A percentile compares a stretch with the other conserved stretches of the same genome.
phyloP scores from a whole-genome alignment of 1,284 basidiomycete genomes.

The Bondarzewia mesenterica region DNA sequence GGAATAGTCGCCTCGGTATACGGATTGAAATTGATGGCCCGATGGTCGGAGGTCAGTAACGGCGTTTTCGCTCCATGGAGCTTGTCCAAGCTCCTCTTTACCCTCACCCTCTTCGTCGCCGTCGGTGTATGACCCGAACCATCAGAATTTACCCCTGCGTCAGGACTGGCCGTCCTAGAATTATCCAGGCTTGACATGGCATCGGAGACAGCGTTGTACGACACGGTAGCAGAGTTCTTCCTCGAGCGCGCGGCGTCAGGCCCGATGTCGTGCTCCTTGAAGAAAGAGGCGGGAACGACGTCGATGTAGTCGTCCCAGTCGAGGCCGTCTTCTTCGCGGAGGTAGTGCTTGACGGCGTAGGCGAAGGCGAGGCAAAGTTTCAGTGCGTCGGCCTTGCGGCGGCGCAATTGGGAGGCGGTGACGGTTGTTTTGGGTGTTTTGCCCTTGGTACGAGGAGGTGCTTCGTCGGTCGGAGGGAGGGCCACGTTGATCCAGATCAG shows the following conservation, averaged over 20 bases:
- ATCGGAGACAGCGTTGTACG: constrained; percentile 26
- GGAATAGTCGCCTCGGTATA: constrained; percentile 53
- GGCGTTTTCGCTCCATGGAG: constrained; percentile 40
- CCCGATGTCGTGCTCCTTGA: constrained; percentile 22
- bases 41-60: constrained; percentile 45
- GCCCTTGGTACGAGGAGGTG: constrained; percentile 34
- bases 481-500: constrained; percentile 77
- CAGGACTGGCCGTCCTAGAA: constrained; percentile 2
- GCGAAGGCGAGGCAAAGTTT: constrained; percentile 64
- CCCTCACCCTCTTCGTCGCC: constrained; percentile 61
- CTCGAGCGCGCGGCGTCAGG: constrained; percentile 14
- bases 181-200: constrained; percentile 10
- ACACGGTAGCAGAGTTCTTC: constrained; percentile 31
- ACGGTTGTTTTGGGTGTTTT: constrained; percentile 39
- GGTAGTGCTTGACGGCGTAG: constrained; percentile 69
- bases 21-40: constrained; percentile 53
- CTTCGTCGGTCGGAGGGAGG: constrained; percentile 47
- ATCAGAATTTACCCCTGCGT: neutral
- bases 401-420: constrained; percentile 50
- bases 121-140: constrained; percentile 23
- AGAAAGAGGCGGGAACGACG: constrained; percentile 55
- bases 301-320: constrained; percentile 58
- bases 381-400: constrained; percentile 65
- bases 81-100: constrained; percentile 57
- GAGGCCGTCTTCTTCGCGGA: constrained; percentile 68